phyloP scores from a whole-genome alignment of 2,329 filamentous ascomycete species.

The Apiospora koreana region DNA sequence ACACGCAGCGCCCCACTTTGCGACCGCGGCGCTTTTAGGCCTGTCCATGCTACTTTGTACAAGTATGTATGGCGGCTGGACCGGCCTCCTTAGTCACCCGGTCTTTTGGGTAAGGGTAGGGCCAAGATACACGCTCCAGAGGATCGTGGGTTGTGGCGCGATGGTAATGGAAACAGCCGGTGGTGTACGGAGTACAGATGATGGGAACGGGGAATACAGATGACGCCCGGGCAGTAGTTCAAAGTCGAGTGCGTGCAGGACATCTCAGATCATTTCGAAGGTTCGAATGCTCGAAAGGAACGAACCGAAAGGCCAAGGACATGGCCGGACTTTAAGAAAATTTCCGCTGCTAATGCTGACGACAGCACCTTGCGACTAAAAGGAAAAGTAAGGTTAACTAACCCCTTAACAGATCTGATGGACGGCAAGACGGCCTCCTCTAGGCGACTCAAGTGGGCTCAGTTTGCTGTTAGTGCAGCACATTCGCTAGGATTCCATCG shows the following conservation, averaged over 20 bases:
- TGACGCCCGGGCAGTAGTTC: conserved; percentile 15
- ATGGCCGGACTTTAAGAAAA: not conserved
- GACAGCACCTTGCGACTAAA: too few relatives aligned
- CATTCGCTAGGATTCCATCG: not conserved
- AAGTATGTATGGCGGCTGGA: not conserved
- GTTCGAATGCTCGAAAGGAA: not conserved
- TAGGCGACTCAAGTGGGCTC: too few relatives aligned
- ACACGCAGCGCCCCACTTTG: conserved; percentile 52
- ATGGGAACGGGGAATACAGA: conserved; percentile 16
- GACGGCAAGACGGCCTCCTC: too few relatives aligned
- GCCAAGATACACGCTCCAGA: not conserved
- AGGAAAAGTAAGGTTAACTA: too few relatives aligned
- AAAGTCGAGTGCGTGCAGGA: not conserved
- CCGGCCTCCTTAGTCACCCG: not conserved
- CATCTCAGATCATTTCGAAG: not conserved
- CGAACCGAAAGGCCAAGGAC: not conserved
- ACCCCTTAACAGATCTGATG: not conserved
- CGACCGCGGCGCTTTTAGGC: conserved; percentile 25
- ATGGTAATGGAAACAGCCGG: not conserved
- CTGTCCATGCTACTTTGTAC: conserved; percentile 22
- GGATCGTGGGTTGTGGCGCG: not conserved
- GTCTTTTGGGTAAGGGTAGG: not conserved
- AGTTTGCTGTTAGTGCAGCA: not conserved
- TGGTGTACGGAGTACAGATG: not conserved
- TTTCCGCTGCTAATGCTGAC: not conserved